Percentiles rank a stretch among this genome's conserved stretches.
These are phyloP conservation scores for Mycena galopus DNA, from an alignment of 768 basidiomycete genomes.

Conservation along the genomic window DNA sequence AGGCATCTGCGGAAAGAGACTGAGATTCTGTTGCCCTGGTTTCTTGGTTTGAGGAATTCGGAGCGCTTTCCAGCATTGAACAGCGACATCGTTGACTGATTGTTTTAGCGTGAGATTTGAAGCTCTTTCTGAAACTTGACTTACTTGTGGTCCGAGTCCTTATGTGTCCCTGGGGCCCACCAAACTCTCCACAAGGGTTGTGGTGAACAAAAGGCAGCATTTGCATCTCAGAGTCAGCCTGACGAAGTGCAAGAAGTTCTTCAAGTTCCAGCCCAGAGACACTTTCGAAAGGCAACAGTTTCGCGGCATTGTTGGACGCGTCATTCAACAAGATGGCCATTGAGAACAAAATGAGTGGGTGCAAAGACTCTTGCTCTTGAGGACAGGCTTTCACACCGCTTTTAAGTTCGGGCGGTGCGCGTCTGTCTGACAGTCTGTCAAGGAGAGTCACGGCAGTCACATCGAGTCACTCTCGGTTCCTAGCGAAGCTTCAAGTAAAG, in stretches of 20 bases:
- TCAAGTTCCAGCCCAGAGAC: background rate
- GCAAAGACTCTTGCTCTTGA: background rate
- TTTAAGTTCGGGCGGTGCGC: background rate
- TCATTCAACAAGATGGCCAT: background rate
- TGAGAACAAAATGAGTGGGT: background rate
- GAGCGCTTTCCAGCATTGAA: constrained; percentile 28
- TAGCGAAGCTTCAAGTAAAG: too few species aligned
- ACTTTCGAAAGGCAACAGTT: background rate
- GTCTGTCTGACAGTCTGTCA: background rate
- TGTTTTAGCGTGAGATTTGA: background rate
- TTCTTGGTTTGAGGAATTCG: constrained; percentile 4
- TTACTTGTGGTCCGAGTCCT: background rate
- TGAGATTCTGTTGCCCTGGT: background rate
- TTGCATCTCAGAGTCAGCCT: background rate
- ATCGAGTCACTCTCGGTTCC: background rate
- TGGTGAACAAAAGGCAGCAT: constrained; percentile 6
- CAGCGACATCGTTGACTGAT: constrained; percentile 26
- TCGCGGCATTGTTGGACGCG: background rate
- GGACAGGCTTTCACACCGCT: too few species aligned
- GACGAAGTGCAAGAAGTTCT: too few species aligned
- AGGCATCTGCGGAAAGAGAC: constrained; percentile 25
- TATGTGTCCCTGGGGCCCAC: background rate
- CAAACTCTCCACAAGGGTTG: constrained; percentile 14
- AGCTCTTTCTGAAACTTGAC: background rate
- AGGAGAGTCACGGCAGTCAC: constrained; percentile 3